Percentiles rank a stretch among this genome's conserved stretches.
Conservation (phyloP, 805 yeast species). For the Starmerella sp. region DNA sequence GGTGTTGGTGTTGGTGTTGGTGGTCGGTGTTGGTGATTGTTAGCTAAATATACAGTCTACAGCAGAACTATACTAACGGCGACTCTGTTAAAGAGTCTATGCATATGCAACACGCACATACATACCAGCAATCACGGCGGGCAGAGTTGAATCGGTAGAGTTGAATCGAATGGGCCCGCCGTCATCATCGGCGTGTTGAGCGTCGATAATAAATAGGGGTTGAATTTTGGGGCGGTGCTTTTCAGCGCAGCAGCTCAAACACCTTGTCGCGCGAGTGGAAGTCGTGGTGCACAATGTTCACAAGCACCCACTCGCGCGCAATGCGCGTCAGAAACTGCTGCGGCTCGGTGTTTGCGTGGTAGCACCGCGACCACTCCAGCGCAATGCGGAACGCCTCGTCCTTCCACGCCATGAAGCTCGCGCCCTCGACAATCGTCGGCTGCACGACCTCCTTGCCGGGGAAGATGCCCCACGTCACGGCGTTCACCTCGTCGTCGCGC, state of each 20-base stretch:
- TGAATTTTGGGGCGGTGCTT: background rate
- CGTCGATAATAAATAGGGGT: constrained; percentile 6
- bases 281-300: constrained; percentile 86
- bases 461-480: constrained; percentile 97
- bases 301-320: constrained; percentile 54
- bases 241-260: constrained; percentile 7
- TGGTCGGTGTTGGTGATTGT: too few relatives aligned
- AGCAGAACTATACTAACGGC: background rate
- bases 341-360: constrained; percentile 27
- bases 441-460: constrained; percentile 91
- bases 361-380: constrained; percentile 55
- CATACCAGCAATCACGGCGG: constrained; percentile 8
- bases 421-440: constrained; percentile 89
- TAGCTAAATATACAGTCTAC: too few relatives aligned
- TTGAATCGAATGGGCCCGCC: constrained; percentile 4
- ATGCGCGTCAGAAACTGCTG: constrained; percentile 37
- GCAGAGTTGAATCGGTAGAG: constrained; percentile 6
- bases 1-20: too few relatives aligned
- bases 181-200: constrained; percentile 7
- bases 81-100: background rate
- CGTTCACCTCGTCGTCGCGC: constrained; percentile 67
- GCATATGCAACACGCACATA: constrained; percentile 4
- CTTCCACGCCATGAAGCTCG: constrained; percentile 92
- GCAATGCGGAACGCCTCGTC: constrained; percentile 83
- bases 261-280: constrained; percentile 30